These are phyloP conservation scores for Fagopyrum homotropicum DNA, from an alignment of 148 eudicot genomes.

Conservation along the genomic window DNA sequence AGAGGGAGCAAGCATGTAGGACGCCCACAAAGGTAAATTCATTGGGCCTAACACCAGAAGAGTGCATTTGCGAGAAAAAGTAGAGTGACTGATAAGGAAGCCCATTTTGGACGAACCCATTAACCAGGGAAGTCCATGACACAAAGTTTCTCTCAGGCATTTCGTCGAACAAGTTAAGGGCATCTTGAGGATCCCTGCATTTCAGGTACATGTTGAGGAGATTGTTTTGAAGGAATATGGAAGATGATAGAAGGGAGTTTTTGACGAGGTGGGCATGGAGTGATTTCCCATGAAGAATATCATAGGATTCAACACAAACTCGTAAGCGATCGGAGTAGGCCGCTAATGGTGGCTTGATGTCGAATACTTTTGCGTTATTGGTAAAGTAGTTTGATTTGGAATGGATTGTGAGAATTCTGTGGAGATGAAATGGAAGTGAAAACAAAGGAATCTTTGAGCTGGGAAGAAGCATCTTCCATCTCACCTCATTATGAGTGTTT, in stretches of 20 bases:
- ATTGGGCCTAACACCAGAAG: slow-evolving; percentile 33
- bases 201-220: slow-evolving; percentile 38
- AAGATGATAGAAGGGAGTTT: slow-evolving; percentile 16
- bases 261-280: slow-evolving; percentile 49
- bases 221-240: slow-evolving; percentile 43
- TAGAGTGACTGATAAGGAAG: slow-evolving; percentile 26
- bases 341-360: neutral
- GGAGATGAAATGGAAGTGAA: neutral
- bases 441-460: neutral
- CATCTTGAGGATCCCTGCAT: slow-evolving; percentile 32
- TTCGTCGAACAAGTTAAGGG: slow-evolving; percentile 54
- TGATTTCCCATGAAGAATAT: slow-evolving; percentile 33
- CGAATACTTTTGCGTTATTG: neutral
- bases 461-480: neutral
- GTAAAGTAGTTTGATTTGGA: neutral
- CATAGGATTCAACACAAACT: slow-evolving; percentile 25
- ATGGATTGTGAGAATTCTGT: neutral
- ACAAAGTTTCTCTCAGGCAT: slow-evolving; percentile 54
- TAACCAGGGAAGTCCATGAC: slow-evolving; percentile 53
- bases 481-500: neutral
- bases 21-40: slow-evolving; percentile 47
- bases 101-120: slow-evolving; percentile 43
- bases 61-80: slow-evolving; percentile 39
- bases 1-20: slow-evolving; percentile 46
- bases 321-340: slow-evolving; percentile 19